Conservation (phyloP, 352 stramenopile genomes). For the Phytophthora hybrid region DNA sequence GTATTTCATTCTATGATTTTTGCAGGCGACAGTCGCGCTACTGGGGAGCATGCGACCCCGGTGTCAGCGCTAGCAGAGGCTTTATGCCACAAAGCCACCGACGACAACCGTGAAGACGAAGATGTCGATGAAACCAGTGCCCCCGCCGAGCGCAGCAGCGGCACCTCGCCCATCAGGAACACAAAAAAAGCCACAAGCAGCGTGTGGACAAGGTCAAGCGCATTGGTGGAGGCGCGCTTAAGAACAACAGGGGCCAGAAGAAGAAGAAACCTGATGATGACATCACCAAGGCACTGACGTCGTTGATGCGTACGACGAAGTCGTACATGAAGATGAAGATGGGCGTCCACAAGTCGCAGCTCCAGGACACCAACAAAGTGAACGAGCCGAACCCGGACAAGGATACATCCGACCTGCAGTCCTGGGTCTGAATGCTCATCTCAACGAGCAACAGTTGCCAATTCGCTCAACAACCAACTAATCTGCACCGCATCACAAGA, state of each 20-base stretch:
- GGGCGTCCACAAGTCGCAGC: background rate
- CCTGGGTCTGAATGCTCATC: background rate
- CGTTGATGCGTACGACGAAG: background rate
- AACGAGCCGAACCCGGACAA: background rate
- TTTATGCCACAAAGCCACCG: background rate
- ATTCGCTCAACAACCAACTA: background rate
- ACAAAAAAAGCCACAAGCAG: background rate
- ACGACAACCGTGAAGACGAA: background rate
- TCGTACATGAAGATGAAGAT: background rate
- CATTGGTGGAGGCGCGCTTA: background rate
- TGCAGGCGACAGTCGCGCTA: background rate
- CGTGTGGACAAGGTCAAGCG: background rate
- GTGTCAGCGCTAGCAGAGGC: background rate
- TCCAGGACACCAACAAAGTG: background rate
- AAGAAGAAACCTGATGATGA: background rate
- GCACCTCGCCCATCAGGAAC: background rate
- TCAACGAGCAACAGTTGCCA: background rate
- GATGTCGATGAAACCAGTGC: background rate
- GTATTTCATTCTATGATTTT: background rate
- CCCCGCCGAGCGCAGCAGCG: background rate
- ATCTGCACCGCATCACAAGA: background rate
- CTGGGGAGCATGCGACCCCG: background rate
- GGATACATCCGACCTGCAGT: background rate
- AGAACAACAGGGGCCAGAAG: background rate
- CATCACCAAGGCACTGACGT: background rate